These are phyloP conservation scores for Trametes meyenii DNA, from an alignment of 768 basidiomycete species.

Conservation along the genomic window DNA sequence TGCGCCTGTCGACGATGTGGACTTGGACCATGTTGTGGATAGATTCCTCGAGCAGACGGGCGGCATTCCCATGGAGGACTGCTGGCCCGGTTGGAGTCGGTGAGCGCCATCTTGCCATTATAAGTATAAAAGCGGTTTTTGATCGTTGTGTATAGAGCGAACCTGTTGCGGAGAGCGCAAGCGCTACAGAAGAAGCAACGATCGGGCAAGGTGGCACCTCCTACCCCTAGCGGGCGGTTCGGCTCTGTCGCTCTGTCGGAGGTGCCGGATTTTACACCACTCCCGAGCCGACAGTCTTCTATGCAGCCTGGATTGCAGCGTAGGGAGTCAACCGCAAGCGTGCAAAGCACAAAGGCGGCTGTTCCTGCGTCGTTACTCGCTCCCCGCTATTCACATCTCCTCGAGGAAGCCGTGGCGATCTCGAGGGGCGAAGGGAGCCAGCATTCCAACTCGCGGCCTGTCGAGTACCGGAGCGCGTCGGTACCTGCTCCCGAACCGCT, in stretches of 20 bases:
- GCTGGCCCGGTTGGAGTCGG: slow-evolving; percentile 57
- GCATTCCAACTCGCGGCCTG: slow-evolving; percentile 5
- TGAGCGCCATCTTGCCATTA: slow-evolving; percentile 36
- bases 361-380: slow-evolving; percentile 49
- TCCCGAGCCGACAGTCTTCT: slow-evolving; percentile 31
- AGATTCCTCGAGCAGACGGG: slow-evolving; percentile 58
- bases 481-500: slow-evolving; percentile 9
- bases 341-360: slow-evolving; percentile 28
- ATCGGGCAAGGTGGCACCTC: slow-evolving; percentile 56
- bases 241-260: slow-evolving; percentile 28
- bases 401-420: slow-evolving; percentile 56
- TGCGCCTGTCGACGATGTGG: slow-evolving; percentile 56
- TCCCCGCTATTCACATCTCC: slow-evolving; percentile 58
- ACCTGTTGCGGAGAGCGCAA: slow-evolving; percentile 50
- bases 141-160: slow-evolving; percentile 43
- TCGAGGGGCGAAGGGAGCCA: slow-evolving; percentile 13
- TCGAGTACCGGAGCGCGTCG: slow-evolving; percentile 19
- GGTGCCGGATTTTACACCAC: slow-evolving; percentile 58
- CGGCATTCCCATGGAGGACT: slow-evolving; percentile 34
- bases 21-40: slow-evolving; percentile 58
- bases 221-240: slow-evolving; percentile 47
- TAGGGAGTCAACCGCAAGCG: slow-evolving; percentile 37
- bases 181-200: slow-evolving; percentile 66
- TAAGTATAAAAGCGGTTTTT: not conserved
- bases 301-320: slow-evolving; percentile 19